phyloP scores from a whole-genome alignment of 352 stramenopile species.

The Phytophthora ohioensis region DNA sequence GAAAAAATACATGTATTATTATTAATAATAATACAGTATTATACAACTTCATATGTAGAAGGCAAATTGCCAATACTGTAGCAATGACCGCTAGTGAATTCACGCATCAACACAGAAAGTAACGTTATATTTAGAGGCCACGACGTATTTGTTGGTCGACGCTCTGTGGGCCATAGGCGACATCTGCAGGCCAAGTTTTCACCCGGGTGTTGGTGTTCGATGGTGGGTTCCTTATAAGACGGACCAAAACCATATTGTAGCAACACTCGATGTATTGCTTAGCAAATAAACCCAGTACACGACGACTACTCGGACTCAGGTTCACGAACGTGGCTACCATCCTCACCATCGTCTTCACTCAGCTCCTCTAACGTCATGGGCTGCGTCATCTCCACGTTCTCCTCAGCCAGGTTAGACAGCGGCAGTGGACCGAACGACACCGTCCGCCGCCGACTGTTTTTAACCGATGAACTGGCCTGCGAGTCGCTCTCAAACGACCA shows the following conservation, averaged over 20 bases:
- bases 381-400: slow-evolving; percentile 22
- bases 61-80: too few species aligned
- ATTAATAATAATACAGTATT: too few species aligned
- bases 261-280: background rate
- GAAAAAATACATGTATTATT: too few species aligned
- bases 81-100: background rate
- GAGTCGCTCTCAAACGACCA: slow-evolving; percentile 46
- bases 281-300: background rate
- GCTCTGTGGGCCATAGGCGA: background rate
- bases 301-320: background rate
- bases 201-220: background rate
- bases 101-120: background rate
- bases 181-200: too few species aligned
- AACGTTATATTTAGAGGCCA: background rate
- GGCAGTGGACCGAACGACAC: slow-evolving; percentile 43
- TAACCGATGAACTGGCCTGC: slow-evolving; percentile 35
- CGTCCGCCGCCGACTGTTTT: slow-evolving; percentile 37
- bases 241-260: background rate
- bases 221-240: background rate
- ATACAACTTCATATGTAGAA: too few species aligned
- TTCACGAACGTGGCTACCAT: background rate
- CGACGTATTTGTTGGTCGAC: background rate
- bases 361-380: slow-evolving; percentile 30
- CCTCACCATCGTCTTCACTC: slow-evolving; percentile 30
- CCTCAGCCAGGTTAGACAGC: slow-evolving; percentile 21